These are phyloP conservation scores for Brassica rapa DNA, from an alignment of 345 rosid genomes.

Conservation along the genomic window DNA sequence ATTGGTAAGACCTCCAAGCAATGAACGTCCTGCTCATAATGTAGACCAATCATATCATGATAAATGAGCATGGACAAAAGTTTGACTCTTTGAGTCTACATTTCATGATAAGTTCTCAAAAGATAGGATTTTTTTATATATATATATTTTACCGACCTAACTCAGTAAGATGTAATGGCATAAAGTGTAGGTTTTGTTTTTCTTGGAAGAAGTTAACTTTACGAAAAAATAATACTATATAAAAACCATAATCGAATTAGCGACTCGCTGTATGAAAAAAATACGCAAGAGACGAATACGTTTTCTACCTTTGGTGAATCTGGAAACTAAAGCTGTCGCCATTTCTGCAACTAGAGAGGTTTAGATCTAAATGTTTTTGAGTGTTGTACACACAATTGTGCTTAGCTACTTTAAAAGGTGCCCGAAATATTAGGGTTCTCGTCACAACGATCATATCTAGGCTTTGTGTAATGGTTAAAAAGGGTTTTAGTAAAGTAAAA, in stretches of 20 bases:
- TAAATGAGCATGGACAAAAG: background rate
- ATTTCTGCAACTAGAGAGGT: constrained; percentile 22
- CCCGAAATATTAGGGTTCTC: constrained; percentile 14
- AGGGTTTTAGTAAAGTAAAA: background rate
- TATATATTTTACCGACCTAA: background rate
- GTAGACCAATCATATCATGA: background rate
- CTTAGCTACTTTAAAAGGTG: background rate
- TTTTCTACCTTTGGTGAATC: constrained; percentile 21
- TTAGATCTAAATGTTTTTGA: background rate
- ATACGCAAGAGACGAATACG: background rate
- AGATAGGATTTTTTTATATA: background rate
- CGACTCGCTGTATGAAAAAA: background rate
- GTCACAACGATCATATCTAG: background rate
- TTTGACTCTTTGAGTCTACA: background rate
- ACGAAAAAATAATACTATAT: background rate
- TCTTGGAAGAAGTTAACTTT: background rate
- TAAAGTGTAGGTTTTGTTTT: background rate
- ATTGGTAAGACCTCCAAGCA: constrained; percentile 51
- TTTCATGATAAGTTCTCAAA: background rate
- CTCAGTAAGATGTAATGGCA: background rate
- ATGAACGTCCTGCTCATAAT: constrained; percentile 38
- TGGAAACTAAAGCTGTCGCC: constrained; percentile 39
- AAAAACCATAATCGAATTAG: background rate
- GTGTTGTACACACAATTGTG: background rate
- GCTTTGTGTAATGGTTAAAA: background rate